These are phyloP conservation scores for Tripterygium wilfordii DNA, from an alignment of 177 flowering plant genomes.

Conservation along the genomic window DNA sequence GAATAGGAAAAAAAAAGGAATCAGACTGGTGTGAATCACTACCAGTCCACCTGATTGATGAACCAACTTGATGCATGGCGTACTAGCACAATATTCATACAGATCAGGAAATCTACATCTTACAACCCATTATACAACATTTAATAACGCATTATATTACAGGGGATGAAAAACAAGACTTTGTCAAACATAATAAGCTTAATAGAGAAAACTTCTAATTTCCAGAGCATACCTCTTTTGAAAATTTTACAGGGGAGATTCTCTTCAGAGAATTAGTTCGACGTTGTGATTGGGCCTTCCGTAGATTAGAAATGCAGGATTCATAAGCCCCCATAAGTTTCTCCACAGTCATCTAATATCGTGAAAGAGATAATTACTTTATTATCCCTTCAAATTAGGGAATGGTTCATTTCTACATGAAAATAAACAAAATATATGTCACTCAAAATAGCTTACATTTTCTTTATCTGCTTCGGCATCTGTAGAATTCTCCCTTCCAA, in stretches of 20 bases:
- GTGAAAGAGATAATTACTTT: constrained; percentile 1
- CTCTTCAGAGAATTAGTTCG: constrained; percentile 54
- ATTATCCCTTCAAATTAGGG: neutral
- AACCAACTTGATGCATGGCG: too few relatives aligned
- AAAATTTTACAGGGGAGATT: constrained; percentile 73
- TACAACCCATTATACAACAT: too few relatives aligned
- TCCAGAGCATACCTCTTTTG: constrained; percentile 58
- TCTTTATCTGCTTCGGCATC: constrained; percentile 19
- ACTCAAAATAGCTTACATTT: constrained; percentile 38
- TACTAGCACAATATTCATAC: too few relatives aligned
- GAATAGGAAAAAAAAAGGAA: too few relatives aligned
- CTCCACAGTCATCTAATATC: constrained; percentile 58
- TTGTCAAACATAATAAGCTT: too few relatives aligned
- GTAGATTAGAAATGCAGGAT: constrained; percentile 51
- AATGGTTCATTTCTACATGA: neutral
- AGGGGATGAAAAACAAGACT: too few relatives aligned
- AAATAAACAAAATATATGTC: neutral
- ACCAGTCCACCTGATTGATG: too few relatives aligned
- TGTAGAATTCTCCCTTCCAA: constrained; percentile 15
- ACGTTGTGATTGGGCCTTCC: constrained; percentile 56
- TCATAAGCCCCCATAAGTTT: constrained; percentile 71
- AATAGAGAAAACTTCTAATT: too few relatives aligned
- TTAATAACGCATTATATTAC: too few relatives aligned
- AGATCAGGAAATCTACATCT: too few relatives aligned
- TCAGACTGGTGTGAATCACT: too few relatives aligned